Base-by-base conservation (phyloP, 1,284 basidiomycete species). In the Wallemia mellicola region DNA sequence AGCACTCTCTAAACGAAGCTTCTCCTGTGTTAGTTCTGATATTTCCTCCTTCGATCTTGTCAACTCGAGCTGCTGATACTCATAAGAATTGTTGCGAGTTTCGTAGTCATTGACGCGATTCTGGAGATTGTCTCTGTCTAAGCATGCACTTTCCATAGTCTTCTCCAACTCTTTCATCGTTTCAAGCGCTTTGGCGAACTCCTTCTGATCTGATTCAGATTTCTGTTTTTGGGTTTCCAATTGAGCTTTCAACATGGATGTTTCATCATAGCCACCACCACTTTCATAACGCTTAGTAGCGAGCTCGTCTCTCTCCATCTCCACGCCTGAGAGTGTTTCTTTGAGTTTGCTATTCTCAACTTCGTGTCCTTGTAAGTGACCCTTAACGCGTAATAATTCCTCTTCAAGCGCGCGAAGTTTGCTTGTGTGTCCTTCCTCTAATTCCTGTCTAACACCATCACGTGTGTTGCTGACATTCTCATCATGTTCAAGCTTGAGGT, bases 71-170 rank as follows among this genome's bases (percentile, higher is more conserved):
- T 59, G 57, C 56, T 60, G 24, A 59, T 28, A 25, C 61, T 60
- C 24, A 58, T 62, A 59, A 58, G n/a, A 61, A 59, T 54, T 58
- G 59, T 28, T 61, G 59, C 5, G 61, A 57, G 59, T 61, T 38
- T 56, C 26, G 54, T 64, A 56, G 32, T 61, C 32, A 24, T 63
- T 66, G 30, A 86, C 71, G 65, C 86, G 82, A 26, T 76, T 75
- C 67, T 87, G 85, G 27, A 87, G 71, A 59, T 86, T 83, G 38
- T 79, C 71, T 69, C 80, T 83, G 70, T 88, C 86, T 14, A 75
- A 73, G 61, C 80, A 78, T 24, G 87, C 73, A 15, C 66, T 74
- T 66, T 87, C 85, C 67, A 82, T 82, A 70, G 86, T 83, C 65
- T 85, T 82, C 71, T 81, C 80, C 64, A 79, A 77, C 60, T 76